Conservation (phyloP, 192 early-diverging fungal species). For the Entomortierella chlamydospora region DNA sequence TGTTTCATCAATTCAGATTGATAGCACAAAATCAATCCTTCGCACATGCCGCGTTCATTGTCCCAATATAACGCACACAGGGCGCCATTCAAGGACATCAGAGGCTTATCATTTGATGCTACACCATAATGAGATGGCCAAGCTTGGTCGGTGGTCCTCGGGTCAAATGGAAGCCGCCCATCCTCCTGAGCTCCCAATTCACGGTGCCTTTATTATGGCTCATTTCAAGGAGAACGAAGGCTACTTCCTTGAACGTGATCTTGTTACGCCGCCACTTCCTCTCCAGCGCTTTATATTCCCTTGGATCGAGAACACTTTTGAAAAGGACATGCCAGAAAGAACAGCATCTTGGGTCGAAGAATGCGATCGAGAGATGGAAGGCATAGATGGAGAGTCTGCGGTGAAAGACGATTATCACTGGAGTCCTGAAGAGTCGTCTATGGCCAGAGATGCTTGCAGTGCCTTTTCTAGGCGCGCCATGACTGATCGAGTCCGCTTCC, state of each 20-base stretch:
- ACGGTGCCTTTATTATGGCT: slow-evolving; percentile 23
- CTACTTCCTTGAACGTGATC: slow-evolving; percentile 19
- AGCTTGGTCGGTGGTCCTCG: slow-evolving; percentile 11
- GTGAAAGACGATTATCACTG: neutral
- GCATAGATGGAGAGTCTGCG: slow-evolving; percentile 3
- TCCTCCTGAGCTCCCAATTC: neutral
- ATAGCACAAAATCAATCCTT: neutral
- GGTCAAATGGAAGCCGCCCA: slow-evolving; percentile 12
- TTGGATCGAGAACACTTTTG: slow-evolving; percentile 26
- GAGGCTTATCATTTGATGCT: slow-evolving; percentile 11
- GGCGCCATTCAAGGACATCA: slow-evolving; percentile 15
- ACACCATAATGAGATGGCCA: neutral
- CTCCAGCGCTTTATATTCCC: slow-evolving; percentile 32
- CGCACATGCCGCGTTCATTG: slow-evolving; percentile 1
- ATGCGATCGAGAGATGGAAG: slow-evolving; percentile 27
- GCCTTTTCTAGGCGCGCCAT: neutral
- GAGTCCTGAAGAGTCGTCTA: neutral
- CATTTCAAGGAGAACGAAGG: slow-evolving; percentile 11
- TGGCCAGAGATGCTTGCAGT: too few relatives aligned
- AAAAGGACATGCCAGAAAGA: slow-evolving; percentile 2
- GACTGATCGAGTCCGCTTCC: slow-evolving; percentile 8
- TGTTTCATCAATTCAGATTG: neutral
- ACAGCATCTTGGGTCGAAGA: slow-evolving; percentile 2
- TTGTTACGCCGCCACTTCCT: slow-evolving; percentile 11
- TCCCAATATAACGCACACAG: slow-evolving; percentile 10